Percentiles rank a stretch among this genome's conserved stretches.
Evolutionary conservation across 768 basidiomycete genomes (phyloP).

Genomic region (Saitozyma sp.): DNA sequence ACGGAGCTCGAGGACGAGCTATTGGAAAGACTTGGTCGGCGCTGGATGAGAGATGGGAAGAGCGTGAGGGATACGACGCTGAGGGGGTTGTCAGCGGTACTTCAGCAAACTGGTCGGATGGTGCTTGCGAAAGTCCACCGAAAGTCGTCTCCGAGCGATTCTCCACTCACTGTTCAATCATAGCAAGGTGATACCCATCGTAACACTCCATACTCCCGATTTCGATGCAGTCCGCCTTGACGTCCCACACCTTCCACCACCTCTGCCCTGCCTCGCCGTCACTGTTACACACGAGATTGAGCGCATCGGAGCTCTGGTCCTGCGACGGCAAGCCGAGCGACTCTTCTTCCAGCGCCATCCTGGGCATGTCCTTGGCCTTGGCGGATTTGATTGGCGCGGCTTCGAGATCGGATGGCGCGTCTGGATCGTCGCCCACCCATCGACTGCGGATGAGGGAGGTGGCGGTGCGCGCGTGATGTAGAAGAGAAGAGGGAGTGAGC

Average conservation of each 20-base stretch:
- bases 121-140: too few species aligned
- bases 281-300: background rate
- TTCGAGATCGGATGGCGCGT: background rate
- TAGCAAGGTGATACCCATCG: conserved; percentile 36
- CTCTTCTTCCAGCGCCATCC: conserved; percentile 17
- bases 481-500: conserved; percentile 15
- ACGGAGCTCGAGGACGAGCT: conserved; percentile 2
- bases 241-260: conserved; percentile 43
- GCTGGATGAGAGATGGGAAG: conserved; percentile 20
- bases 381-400: background rate
- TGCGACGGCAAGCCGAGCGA: background rate
- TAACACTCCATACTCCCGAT: conserved; percentile 46
- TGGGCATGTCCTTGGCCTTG: conserved; percentile 2
- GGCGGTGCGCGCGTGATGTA: background rate
- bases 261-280: conserved; percentile 1
- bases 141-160: too few species aligned
- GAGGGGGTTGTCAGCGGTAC: conserved; percentile 4
- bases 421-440: conserved; percentile 7
- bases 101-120: background rate
- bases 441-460: background rate
- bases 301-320: background rate
- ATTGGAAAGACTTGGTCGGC: background rate
- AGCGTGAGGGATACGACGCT: conserved; percentile 25
- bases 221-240: conserved; percentile 35
- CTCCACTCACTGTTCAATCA: conserved; percentile 42